Evolutionary conservation across 2,329 filamentous ascomycete genomes (phyloP).

Genomic region (Calonectria pseudoturangicola): DNA sequence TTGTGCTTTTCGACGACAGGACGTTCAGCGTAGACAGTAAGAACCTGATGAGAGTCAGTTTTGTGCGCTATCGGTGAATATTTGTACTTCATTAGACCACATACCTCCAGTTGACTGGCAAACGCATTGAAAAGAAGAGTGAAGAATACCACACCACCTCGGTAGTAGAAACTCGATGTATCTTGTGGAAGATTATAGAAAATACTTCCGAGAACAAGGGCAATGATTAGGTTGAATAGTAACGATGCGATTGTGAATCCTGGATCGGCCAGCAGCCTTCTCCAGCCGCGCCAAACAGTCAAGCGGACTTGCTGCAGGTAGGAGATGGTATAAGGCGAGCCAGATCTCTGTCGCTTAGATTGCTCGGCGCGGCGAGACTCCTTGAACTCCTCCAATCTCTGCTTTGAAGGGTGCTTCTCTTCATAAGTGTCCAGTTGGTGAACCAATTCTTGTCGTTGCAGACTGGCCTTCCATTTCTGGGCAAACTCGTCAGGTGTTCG

Average conservation of each 20-base stretch:
- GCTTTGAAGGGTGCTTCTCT: background rate
- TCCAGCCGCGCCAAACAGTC: constrained; percentile 64
- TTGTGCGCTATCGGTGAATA: constrained; percentile 51
- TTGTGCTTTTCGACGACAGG: constrained; percentile 94
- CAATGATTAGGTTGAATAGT: constrained; percentile 33
- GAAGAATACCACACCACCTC: constrained; percentile 89
- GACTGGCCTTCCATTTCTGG: constrained; percentile 57
- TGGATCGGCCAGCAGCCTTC: constrained; percentile 60
- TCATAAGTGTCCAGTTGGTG: background rate
- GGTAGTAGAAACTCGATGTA: constrained; percentile 54
- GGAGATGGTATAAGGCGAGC: constrained; percentile 69
- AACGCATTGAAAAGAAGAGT: constrained; percentile 91
- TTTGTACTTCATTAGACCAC: background rate
- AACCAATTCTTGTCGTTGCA: constrained; percentile 41
- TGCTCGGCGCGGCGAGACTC: constrained; percentile 44
- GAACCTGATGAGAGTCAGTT: constrained; percentile 69
- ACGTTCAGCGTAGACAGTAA: constrained; percentile 90
- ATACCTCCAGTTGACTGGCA: constrained; percentile 78
- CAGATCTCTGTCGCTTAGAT: constrained; percentile 62
- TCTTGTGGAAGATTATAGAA: constrained; percentile 48
- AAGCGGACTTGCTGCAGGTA: constrained; percentile 67
- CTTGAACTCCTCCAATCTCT: constrained; percentile 43
- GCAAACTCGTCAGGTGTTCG: constrained; percentile 63
- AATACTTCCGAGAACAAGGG: constrained; percentile 44
- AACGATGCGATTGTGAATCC: constrained; percentile 44